Conservation (phyloP, 495 filamentous ascomycete species). For the Annulohypoxylon nitens region DNA sequence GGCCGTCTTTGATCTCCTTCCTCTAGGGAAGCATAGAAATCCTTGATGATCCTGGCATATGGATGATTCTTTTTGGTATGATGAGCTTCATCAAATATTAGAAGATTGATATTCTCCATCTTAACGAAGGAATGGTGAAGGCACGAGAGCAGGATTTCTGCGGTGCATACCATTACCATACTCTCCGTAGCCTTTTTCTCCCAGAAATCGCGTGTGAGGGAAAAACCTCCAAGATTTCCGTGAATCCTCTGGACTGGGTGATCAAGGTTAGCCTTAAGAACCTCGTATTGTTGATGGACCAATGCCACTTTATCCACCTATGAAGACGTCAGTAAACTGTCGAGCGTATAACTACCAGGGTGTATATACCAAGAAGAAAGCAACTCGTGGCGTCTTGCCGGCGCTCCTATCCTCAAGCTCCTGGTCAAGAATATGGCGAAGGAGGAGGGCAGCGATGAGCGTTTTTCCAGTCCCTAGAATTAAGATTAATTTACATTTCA, state of each 20-base stretch:
- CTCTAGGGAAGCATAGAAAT: conserved; percentile 73
- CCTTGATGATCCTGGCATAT: conserved; percentile 91
- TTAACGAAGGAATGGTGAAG: conserved; percentile 84
- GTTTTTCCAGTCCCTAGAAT: conserved; percentile 93
- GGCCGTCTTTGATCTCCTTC: conserved; percentile 66
- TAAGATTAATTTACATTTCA: conserved; percentile 29
- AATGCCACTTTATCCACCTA: conserved; percentile 89
- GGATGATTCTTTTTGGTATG: conserved; percentile 96
- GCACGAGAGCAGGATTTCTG: conserved; percentile 83
- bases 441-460: conserved; percentile 88
- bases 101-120: conserved; percentile 87
- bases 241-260: conserved; percentile 83
- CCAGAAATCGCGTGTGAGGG: conserved; percentile 79
- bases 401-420: conserved; percentile 78
- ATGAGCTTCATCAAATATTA: conserved; percentile 97
- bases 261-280: conserved; percentile 86
- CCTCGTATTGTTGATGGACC: conserved; percentile 89
- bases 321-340: conserved; percentile 3
- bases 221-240: conserved; percentile 68
- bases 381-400: conserved; percentile 72
- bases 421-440: conserved; percentile 80
- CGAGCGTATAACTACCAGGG: background rate
- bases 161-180: conserved; percentile 94
- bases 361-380: conserved; percentile 82
- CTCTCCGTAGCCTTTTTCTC: conserved; percentile 72